Evolutionary conservation across 805 yeast species (phyloP).

Genomic region (Scheffersomyces ergatensis): DNA sequence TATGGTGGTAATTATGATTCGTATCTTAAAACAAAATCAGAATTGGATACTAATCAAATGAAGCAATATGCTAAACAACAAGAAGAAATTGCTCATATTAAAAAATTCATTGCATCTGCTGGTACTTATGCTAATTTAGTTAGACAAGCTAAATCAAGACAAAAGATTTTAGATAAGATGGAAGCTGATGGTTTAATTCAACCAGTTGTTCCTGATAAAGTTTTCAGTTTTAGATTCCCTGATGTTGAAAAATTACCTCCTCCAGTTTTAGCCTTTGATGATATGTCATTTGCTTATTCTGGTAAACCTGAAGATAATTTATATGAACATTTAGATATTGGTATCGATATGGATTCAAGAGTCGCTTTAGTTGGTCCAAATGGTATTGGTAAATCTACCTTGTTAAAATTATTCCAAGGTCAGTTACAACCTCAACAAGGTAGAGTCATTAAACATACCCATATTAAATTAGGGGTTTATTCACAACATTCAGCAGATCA

Average conservation of each 20-base stretch:
- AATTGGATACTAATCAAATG: conserved; percentile 96
- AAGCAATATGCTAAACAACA: conserved; percentile 96
- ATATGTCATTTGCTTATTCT: conserved; percentile 88
- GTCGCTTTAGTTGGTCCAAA: conserved; percentile 97
- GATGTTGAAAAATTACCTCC: conserved; percentile 97
- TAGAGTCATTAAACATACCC: conserved; percentile 95
- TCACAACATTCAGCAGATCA: conserved; percentile 99
- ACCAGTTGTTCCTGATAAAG: conserved; percentile 90
- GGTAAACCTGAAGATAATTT: conserved; percentile 80
- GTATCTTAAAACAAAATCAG: conserved; percentile 89
- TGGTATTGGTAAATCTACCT: conserved; percentile 98
- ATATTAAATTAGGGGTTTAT: conserved; percentile 96
- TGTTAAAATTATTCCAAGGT: conserved; percentile 96
- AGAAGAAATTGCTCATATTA: conserved; percentile 97
- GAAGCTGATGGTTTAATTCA: conserved; percentile 97
- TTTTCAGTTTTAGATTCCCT: conserved; percentile 91
- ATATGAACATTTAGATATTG: conserved; percentile 88
- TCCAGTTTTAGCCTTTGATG: conserved; percentile 96
- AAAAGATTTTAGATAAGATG: conserved; percentile 99
- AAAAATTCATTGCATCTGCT: conserved; percentile 98
- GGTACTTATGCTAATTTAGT: conserved; percentile 99
- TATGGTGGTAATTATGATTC: conserved; percentile 99
- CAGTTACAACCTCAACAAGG: conserved; percentile 85
- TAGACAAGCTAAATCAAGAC: conserved; percentile 98
- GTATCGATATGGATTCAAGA: conserved; percentile 99